Evolutionary conservation across 352 stramenopile species (phyloP).

Genomic region (Phytophthora europaea): DNA sequence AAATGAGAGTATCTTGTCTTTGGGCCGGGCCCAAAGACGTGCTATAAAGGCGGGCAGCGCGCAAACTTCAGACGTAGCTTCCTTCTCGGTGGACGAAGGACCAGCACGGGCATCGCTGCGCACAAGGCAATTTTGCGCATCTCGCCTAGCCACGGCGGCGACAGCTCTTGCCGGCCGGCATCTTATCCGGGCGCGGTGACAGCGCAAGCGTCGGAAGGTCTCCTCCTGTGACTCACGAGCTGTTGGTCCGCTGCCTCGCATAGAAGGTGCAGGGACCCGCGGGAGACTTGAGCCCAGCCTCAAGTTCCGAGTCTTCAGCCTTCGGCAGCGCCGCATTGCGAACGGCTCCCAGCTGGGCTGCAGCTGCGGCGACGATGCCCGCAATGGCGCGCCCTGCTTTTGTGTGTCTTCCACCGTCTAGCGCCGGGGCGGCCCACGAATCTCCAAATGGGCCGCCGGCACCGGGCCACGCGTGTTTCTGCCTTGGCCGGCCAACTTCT

Average conservation of each 20-base stretch:
- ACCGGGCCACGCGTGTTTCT: conserved; percentile 23
- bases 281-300: conserved; percentile 21
- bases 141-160: background rate
- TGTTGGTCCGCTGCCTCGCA: conserved; percentile 17
- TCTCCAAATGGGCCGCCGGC: background rate
- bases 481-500: conserved; percentile 6
- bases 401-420: conserved; percentile 34
- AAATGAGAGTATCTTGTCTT: conserved; percentile 24
- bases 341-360: conserved; percentile 21
- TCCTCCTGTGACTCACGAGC: conserved; percentile 20
- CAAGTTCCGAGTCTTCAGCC: background rate
- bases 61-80: background rate
- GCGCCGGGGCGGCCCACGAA: conserved; percentile 12
- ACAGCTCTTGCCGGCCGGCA: background rate
- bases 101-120: background rate
- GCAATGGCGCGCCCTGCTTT: conserved; percentile 23
- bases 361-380: conserved; percentile 20
- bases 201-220: conserved; percentile 16
- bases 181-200: background rate
- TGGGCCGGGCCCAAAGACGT: conserved; percentile 13
- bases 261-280: conserved; percentile 30
- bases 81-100: background rate
- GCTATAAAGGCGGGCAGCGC: background rate
- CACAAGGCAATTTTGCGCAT: too few relatives aligned
- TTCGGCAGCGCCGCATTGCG: conserved; percentile 30